These are phyloP conservation scores for Syzygium syzygioides DNA, from an alignment of 441 rosid genomes.

Conservation along the genomic window DNA sequence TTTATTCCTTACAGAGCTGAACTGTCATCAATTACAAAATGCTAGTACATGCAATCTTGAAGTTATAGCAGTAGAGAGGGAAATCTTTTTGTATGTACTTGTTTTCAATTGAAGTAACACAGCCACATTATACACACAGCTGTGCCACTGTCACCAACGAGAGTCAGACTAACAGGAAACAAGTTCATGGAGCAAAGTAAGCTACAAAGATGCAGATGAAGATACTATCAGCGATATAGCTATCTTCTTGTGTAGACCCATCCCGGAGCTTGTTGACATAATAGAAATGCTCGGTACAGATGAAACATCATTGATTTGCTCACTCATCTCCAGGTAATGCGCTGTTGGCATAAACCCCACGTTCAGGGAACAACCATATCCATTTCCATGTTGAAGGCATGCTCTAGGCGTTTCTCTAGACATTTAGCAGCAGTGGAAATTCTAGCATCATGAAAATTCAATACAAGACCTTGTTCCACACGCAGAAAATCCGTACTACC, in stretches of 20 bases:
- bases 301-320: background rate
- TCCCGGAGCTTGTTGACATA: background rate
- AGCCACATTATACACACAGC: background rate
- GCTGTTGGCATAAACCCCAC: background rate
- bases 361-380: background rate
- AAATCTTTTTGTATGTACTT: background rate
- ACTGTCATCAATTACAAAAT: background rate
- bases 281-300: background rate
- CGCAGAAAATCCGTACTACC: background rate
- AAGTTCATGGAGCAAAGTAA: background rate
- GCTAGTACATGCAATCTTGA: background rate
- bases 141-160: background rate
- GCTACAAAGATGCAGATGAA: background rate
- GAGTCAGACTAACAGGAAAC: background rate
- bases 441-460: background rate
- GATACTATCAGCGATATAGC: background rate
- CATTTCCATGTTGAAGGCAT: constrained; percentile 2
- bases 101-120: background rate
- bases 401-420: constrained; percentile 3
- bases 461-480: constrained; percentile 1
- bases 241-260: background rate
- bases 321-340: background rate
- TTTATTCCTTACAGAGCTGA: background rate
- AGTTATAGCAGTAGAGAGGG: background rate
- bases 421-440: constrained; percentile 6